Percentiles rank a stretch among this genome's conserved stretches.
These are phyloP conservation scores for Dictyostelium capitatum DNA, from an alignment of 78 protist genomes.

Conservation along the genomic window DNA sequence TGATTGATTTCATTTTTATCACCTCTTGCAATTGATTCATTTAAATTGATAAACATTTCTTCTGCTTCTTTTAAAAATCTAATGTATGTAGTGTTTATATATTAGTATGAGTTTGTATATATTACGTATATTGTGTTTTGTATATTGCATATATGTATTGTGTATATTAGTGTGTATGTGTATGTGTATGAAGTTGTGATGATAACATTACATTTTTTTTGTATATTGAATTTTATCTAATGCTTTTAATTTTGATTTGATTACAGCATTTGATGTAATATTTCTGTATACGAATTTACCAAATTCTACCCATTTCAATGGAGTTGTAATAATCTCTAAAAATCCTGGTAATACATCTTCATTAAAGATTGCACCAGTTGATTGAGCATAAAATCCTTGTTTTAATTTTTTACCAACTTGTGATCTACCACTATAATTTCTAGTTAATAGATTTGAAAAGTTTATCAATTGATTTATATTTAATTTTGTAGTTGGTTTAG, in stretches of 20 bases:
- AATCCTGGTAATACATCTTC: neutral
- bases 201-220: slow-evolving; percentile 16
- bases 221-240: slow-evolving; percentile 7
- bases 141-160: too few relatives aligned
- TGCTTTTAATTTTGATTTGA: slow-evolving; percentile 37
- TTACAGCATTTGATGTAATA: neutral
- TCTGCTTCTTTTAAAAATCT: slow-evolving; percentile 60
- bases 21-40: slow-evolving; percentile 23
- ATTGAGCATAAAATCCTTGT: slow-evolving; percentile 35
- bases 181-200: too few relatives aligned
- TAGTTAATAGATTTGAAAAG: neutral
- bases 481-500: neutral
- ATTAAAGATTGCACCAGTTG: slow-evolving; percentile 58
- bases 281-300: slow-evolving; percentile 31
- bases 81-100: neutral
- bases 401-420: slow-evolving; percentile 5
- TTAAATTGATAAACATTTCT: slow-evolving; percentile 35
- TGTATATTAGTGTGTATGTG: too few relatives aligned
- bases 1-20: slow-evolving; percentile 39
- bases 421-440: neutral
- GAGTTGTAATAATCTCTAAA: neutral
- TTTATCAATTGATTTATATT: neutral
- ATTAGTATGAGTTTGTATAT: too few relatives aligned
- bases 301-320: slow-evolving; percentile 18
- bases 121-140: too few relatives aligned